These are phyloP conservation scores for Aspergillus fijiensis DNA, from an alignment of 2,329 filamentous ascomycete species.

Conservation along the genomic window DNA sequence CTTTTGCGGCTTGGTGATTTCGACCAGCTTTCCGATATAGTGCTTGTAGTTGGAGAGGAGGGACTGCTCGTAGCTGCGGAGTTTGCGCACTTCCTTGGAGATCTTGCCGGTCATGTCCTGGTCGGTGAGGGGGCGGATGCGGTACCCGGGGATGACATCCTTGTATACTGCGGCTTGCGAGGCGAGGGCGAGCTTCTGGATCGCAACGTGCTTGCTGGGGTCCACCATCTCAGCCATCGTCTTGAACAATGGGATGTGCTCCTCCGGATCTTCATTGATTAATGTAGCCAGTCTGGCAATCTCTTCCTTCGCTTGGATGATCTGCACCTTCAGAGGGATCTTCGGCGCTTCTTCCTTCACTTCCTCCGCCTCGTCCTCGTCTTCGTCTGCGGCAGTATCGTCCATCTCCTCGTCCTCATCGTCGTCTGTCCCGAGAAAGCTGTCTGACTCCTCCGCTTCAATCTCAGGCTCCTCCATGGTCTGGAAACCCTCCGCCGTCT, in stretches of 20 bases:
- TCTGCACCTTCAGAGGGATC: constrained; percentile 73
- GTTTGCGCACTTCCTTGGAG: constrained; percentile 83
- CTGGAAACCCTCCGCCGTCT: constrained; percentile 77
- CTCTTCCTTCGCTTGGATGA: constrained; percentile 86
- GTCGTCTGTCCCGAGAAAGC: constrained; percentile 61
- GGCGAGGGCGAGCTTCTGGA: constrained; percentile 82
- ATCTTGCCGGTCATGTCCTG: constrained; percentile 75
- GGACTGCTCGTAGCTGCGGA: constrained; percentile 83
- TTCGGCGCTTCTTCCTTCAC: constrained; percentile 55
- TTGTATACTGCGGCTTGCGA: constrained; percentile 91
- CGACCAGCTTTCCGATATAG: constrained; percentile 75
- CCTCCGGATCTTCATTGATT: constrained; percentile 90
- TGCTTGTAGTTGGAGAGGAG: constrained; percentile 80
- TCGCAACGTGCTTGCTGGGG: constrained; percentile 60
- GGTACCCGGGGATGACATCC: constrained; percentile 93
- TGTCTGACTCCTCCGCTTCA: constrained; percentile 58
- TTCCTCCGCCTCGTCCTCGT: constrained; percentile 49
- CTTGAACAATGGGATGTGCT: constrained; percentile 78
- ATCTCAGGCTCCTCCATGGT: constrained; percentile 51
- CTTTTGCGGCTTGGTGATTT: constrained; percentile 61
- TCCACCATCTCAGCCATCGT: constrained; percentile 71
- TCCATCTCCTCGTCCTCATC: constrained; percentile 53
- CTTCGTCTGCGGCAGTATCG: constrained; percentile 43
- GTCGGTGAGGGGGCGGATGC: constrained; percentile 79
- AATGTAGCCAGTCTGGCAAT: constrained; percentile 76